Base-by-base conservation (phyloP, 108 stramenopile genomes). In the Skeletonema marinoi region DNA sequence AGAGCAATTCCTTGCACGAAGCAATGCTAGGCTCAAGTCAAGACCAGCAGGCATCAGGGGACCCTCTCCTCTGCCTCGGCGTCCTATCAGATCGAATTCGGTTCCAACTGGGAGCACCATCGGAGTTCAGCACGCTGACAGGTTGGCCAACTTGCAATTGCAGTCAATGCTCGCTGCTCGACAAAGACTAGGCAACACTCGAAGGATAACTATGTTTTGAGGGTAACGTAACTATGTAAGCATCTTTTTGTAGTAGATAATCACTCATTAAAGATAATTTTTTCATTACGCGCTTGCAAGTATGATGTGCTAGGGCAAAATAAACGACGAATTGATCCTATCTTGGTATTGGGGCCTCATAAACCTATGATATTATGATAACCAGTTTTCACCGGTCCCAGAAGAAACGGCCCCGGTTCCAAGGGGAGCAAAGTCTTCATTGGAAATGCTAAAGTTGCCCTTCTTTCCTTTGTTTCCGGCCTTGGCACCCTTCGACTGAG, bases 401-500 rank as follows among this genome's bases (percentile, higher is more conserved):
- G 80, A 71, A 65, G 71, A 58, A n/a, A 78, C 61, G 8, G 68
- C 74, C 41, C 88, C 92, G n/a, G 73, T 67, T 19, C 90, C 88
- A 38, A 93, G 87, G 51, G 93, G 93, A 35, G 80, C 89, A 83
- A 93, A 93, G 10, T 91, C 90, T 38, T 36, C 35, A 66, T 91
- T 87, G 17, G 83, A 71, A 76, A 91, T 74, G 65, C 70, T 73
- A 64, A 93, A 91, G 67, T 82, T 89, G 14, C 79, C 84, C 60
- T 78, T 74, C 17, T 84, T 84, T 16, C 54, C 54, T 56, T 67
- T 73, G 46, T 65, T 59, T 14, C 69, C 71, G 11, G 16, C 30
- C 35, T 69, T 60, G 14, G 16, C 65, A 25, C 73, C 78, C 42
- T 70, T 78, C 25, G 64, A n/a, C 38, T 73, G 72, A 56, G 85